Percentiles rank a stretch among this genome's conserved stretches.
phyloP scores from a whole-genome alignment of 2,329 filamentous ascomycete genomes.

The Pseudovirgaria hyperparasitica region DNA sequence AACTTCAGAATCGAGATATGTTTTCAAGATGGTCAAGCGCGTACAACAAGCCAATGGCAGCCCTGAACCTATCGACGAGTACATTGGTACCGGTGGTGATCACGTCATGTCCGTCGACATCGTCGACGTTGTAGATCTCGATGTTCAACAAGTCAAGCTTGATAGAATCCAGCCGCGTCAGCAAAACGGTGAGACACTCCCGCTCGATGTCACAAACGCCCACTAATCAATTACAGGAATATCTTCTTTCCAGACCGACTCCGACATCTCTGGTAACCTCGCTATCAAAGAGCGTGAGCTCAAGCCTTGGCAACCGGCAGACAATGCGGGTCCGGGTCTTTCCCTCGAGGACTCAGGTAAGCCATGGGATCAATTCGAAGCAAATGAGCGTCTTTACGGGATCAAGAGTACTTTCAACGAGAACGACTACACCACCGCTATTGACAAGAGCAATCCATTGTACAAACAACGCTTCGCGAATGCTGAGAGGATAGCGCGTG shows the following conservation, averaged over 20 bases:
- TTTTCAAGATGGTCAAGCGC: conserved; percentile 54
- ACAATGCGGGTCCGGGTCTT: conserved; percentile 49
- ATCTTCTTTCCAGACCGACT: conserved; percentile 63
- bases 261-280: conserved; percentile 69
- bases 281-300: conserved; percentile 59
- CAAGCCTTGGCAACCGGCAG: conserved; percentile 66
- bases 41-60: conserved; percentile 35
- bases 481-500: conserved; percentile 71
- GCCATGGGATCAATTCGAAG: conserved; percentile 86
- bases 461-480: conserved; percentile 67
- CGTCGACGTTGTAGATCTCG: conserved; percentile 46
- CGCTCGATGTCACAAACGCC: conserved; percentile 3
- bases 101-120: conserved; percentile 47
- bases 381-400: conserved; percentile 78
- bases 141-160: conserved; percentile 39
- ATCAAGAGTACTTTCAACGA: conserved; percentile 86
- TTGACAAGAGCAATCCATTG: conserved; percentile 71
- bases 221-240: conserved; percentile 2
- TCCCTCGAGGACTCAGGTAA: conserved; percentile 49
- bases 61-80: conserved; percentile 26
- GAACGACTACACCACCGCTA: conserved; percentile 83
- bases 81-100: conserved; percentile 34
- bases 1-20: conserved; percentile 39
- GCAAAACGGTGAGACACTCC: conserved; percentile 41
- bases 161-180: conserved; percentile 37